Conservation (phyloP, 129 eudicot genomes). For the Dittrichia graveolens region DNA sequence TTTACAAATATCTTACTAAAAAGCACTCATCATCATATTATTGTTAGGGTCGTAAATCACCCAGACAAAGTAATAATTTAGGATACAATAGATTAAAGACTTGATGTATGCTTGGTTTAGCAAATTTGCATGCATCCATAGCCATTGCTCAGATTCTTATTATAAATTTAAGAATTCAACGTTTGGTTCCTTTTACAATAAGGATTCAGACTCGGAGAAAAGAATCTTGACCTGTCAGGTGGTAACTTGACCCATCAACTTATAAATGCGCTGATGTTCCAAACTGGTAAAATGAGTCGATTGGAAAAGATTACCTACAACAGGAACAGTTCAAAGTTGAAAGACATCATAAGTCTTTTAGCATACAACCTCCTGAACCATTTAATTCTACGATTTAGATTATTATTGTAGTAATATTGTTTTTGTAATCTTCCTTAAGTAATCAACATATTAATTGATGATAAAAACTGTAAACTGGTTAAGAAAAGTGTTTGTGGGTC, state of each 20-base stretch:
- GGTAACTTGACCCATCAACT: no score
- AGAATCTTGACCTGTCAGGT: background rate
- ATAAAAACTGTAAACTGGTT: background rate
- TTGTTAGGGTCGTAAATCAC: constrained; percentile 1
- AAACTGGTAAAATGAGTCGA: background rate
- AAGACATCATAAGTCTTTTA: background rate
- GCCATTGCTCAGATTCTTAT: constrained; percentile 10
- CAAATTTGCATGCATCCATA: background rate
- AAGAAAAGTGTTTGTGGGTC: background rate
- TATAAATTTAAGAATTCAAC: background rate
- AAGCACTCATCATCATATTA: background rate
- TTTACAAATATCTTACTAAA: constrained; percentile 8
- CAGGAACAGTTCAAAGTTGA: background rate
- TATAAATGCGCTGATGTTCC: background rate
- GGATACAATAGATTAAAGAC: background rate
- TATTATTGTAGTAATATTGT: background rate
- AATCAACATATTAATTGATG: background rate
- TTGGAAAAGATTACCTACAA: background rate
- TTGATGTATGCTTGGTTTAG: background rate
- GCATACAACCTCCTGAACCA: background rate
- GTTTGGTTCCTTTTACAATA: background rate
- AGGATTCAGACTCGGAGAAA: background rate
- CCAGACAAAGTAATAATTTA: background rate
- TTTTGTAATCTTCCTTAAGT: background rate
- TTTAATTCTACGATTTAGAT: background rate